Percentiles rank a stretch among this genome's conserved stretches.
These are phyloP conservation scores for Austroboletus eburneus DNA, from an alignment of 768 basidiomycete genomes.

Conservation along the genomic window DNA sequence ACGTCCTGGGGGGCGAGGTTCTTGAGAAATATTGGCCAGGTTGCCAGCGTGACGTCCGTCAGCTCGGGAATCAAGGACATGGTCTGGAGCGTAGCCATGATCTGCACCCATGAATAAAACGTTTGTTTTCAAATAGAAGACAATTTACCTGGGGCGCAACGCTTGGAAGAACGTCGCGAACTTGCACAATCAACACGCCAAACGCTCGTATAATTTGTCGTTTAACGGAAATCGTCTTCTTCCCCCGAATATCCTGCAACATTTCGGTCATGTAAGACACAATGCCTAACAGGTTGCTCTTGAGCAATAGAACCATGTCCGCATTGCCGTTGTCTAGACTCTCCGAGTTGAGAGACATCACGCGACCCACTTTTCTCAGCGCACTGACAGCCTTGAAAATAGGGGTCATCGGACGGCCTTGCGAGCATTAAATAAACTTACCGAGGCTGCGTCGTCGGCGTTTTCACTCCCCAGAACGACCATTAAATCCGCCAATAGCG, in stretches of 20 bases:
- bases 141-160: slow-evolving; percentile 79
- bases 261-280: slow-evolving; percentile 83
- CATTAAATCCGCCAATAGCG: slow-evolving; percentile 71
- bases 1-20: slow-evolving; percentile 66
- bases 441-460: slow-evolving; percentile 38
- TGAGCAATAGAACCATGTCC: slow-evolving; percentile 58
- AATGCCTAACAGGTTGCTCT: slow-evolving; percentile 76
- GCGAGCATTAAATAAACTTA: slow-evolving; percentile 27
- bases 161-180: slow-evolving; percentile 67
- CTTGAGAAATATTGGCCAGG: slow-evolving; percentile 75
- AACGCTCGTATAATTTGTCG: slow-evolving; percentile 75
- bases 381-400: slow-evolving; percentile 42
- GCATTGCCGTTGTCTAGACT: slow-evolving; percentile 27
- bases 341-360: slow-evolving; percentile 23
- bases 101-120: slow-evolving; percentile 40
- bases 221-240: slow-evolving; percentile 65
- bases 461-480: slow-evolving; percentile 74
- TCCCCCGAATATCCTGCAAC: slow-evolving; percentile 79
- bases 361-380: slow-evolving; percentile 41
- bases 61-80: slow-evolving; percentile 74
- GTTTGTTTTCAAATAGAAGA: slow-evolving; percentile 20
- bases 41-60: slow-evolving; percentile 70
- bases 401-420: slow-evolving; percentile 33
- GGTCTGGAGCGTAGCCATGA: slow-evolving; percentile 94
- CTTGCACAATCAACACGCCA: slow-evolving; percentile 62